These are phyloP conservation scores for Pythium plurisporium DNA, from an alignment of 352 stramenopile genomes.

Conservation along the genomic window DNA sequence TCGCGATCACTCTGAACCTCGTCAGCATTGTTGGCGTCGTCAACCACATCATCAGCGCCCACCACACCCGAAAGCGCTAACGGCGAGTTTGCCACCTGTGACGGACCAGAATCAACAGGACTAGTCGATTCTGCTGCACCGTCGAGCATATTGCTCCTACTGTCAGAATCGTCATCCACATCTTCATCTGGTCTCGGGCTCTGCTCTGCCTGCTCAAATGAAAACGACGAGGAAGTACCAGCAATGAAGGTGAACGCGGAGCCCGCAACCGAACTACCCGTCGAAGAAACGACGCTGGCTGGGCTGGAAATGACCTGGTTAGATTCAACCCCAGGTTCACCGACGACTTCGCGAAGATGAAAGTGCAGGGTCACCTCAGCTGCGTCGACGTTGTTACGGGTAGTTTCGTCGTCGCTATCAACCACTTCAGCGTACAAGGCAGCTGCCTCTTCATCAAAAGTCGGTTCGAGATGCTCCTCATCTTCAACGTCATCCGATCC, in stretches of 20 bases:
- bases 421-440: conserved; percentile 8
- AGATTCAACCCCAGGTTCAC: background rate
- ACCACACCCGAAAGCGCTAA: no score
- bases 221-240: background rate
- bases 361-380: background rate
- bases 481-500: background rate
- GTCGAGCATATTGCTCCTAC: background rate
- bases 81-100: background rate
- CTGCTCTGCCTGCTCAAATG: background rate
- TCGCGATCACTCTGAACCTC: no score
- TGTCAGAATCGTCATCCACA: background rate
- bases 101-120: no score
- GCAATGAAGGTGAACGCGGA: conserved; percentile 18
- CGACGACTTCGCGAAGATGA: background rate
- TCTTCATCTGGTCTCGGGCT: background rate
- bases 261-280: conserved; percentile 11
- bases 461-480: background rate
- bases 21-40: no score
- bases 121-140: background rate
- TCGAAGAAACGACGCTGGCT: conserved; percentile 14
- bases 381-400: background rate
- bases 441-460: conserved; percentile 2
- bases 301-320: background rate
- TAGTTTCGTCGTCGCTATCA: background rate
- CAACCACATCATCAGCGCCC: no score